Percentiles rank a stretch among this genome's conserved stretches.
Evolutionary conservation across 805 yeast genomes (phyloP).

Genomic region (Candida corydali): DNA sequence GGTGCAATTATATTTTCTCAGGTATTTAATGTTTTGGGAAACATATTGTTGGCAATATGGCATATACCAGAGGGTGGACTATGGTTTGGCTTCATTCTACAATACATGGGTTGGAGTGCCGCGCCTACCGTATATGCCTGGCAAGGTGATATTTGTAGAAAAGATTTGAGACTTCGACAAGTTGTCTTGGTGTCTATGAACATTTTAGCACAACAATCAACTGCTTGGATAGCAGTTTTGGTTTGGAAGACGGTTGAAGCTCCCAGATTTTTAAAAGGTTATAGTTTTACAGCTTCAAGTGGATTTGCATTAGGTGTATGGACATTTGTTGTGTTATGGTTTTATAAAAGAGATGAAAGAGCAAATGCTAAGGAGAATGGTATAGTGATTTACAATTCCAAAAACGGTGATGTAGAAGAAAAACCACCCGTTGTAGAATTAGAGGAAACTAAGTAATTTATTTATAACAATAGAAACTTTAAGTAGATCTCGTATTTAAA

Average conservation of each 20-base stretch:
- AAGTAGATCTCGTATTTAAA: neutral
- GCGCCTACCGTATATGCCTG: slow-evolving; percentile 59
- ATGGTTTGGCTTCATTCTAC: slow-evolving; percentile 61
- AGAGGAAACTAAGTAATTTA: neutral
- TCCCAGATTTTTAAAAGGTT: slow-evolving; percentile 55
- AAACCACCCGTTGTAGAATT: slow-evolving; percentile 1
- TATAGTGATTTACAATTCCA: slow-evolving; percentile 25
- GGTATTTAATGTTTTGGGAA: slow-evolving; percentile 50
- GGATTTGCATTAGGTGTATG: slow-evolving; percentile 44
- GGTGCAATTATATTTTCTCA: slow-evolving; percentile 51
- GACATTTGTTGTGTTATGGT: slow-evolving; percentile 49
- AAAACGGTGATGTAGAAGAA: slow-evolving; percentile 5
- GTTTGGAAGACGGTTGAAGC: slow-evolving; percentile 57
- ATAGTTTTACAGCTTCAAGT: slow-evolving; percentile 43
- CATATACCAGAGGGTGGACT: slow-evolving; percentile 52
- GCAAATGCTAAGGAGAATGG: slow-evolving; percentile 32
- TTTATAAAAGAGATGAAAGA: slow-evolving; percentile 35
- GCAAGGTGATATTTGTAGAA: slow-evolving; percentile 54
- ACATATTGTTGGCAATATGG: slow-evolving; percentile 56
- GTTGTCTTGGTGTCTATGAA: slow-evolving; percentile 55
- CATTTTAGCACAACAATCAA: slow-evolving; percentile 49
- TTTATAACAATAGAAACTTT: neutral
- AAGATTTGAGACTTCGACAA: slow-evolving; percentile 53
- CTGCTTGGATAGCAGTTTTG: slow-evolving; percentile 49
- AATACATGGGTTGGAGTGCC: slow-evolving; percentile 60